Evolutionary conservation across 2,329 filamentous ascomycete species (phyloP).

Genomic region (Neopestalotiopsis clavispora): DNA sequence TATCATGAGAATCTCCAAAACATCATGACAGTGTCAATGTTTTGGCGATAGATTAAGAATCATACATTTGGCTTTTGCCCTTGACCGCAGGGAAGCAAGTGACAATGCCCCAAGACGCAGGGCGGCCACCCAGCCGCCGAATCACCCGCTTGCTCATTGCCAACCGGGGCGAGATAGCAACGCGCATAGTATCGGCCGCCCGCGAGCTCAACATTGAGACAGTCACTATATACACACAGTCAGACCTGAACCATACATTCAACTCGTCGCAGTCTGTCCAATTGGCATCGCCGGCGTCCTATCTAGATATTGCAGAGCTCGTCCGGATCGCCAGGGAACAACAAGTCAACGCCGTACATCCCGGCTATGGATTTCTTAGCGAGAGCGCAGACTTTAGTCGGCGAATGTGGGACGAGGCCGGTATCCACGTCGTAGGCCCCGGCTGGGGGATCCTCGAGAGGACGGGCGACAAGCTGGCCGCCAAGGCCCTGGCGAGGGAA

Average conservation of each 20-base stretch:
- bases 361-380: slow-evolving; percentile 68
- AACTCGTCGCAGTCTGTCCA: slow-evolving; percentile 55
- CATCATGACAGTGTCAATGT: background rate
- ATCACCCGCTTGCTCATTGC: slow-evolving; percentile 14
- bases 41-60: background rate
- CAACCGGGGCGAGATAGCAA: slow-evolving; percentile 65
- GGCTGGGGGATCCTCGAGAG: slow-evolving; percentile 55
- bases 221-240: slow-evolving; percentile 57
- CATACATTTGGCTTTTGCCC: background rate
- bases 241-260: slow-evolving; percentile 59
- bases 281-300: slow-evolving; percentile 44
- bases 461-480: slow-evolving; percentile 27
- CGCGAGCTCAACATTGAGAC: slow-evolving; percentile 62
- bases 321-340: slow-evolving; percentile 52
- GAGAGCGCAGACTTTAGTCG: slow-evolving; percentile 66
- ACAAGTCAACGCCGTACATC: slow-evolving; percentile 60
- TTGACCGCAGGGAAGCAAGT: no score
- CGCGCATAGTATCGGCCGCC: slow-evolving; percentile 63
- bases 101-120: background rate
- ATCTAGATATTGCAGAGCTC: slow-evolving; percentile 39
- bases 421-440: slow-evolving; percentile 64
- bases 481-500: slow-evolving; percentile 43
- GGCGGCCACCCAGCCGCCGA: slow-evolving; percentile 6
- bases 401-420: slow-evolving; percentile 50
- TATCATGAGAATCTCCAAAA: background rate